A percentile compares a stretch with the other conserved stretches of the same genome.
Evolutionary conservation across 768 basidiomycete species (phyloP).

Genomic region (Pisolithus orientalis): DNA sequence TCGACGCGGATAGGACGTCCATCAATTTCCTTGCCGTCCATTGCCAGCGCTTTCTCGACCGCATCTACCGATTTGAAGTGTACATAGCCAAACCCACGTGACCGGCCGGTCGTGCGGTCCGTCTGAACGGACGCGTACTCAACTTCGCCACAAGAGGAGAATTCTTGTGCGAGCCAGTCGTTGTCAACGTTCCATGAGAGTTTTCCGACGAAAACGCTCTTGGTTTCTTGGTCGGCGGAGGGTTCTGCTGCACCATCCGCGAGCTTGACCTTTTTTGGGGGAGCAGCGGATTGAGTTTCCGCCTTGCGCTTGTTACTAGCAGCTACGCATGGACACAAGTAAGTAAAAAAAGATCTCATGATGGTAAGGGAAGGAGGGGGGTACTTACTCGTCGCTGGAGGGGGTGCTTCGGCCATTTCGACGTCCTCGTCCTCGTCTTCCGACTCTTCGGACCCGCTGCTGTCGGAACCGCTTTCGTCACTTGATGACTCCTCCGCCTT

Average conservation of each 20-base stretch:
- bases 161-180: conserved; percentile 90
- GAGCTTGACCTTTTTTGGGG: conserved; percentile 80
- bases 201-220: conserved; percentile 84
- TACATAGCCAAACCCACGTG: conserved; percentile 82
- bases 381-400: conserved; percentile 34
- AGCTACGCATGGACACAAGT: neutral
- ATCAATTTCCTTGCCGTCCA: conserved; percentile 88
- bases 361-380: neutral
- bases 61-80: conserved; percentile 66
- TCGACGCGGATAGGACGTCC: conserved; percentile 86
- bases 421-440: conserved; percentile 44
- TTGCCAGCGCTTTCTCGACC: conserved; percentile 71
- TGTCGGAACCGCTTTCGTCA: conserved; percentile 8
- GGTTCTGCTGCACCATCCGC: conserved; percentile 41
- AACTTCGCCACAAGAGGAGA: conserved; percentile 84
- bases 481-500: neutral
- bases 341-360: neutral
- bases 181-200: conserved; percentile 97
- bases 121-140: conserved; percentile 83
- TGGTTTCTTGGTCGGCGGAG: conserved; percentile 39
- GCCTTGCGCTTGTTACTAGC: conserved; percentile 73
- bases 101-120: conserved; percentile 76
- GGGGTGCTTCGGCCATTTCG: conserved; percentile 46
- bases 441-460: neutral
- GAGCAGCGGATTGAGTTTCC: conserved; percentile 48